Percentiles rank a stretch among this genome's conserved stretches.
These are phyloP conservation scores for Retiboletus flavoniger DNA, from an alignment of 1,284 basidiomycete genomes.

Conservation along the genomic window DNA sequence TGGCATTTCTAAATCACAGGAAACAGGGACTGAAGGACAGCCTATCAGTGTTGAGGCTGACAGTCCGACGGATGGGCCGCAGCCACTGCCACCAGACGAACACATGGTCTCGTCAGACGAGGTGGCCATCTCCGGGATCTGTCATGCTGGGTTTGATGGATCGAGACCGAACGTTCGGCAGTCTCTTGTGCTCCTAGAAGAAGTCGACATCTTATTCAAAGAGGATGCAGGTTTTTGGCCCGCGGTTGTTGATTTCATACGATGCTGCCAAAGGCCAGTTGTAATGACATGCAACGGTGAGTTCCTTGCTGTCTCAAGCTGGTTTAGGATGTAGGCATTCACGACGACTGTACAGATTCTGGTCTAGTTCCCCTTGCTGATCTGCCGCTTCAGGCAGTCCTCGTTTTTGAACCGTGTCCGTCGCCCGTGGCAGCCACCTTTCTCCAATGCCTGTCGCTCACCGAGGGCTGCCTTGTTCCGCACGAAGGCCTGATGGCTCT, in stretches of 20 bases:
- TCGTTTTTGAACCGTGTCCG: conserved; percentile 66
- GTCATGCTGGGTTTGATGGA: conserved; percentile 19
- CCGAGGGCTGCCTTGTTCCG: conserved; percentile 51
- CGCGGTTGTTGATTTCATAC: conserved; percentile 76
- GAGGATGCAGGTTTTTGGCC: conserved; percentile 94
- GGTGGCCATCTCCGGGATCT: neutral
- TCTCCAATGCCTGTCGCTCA: conserved; percentile 62
- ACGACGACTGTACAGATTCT: conserved; percentile 51
- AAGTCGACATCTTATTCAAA: conserved; percentile 91
- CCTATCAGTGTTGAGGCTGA: conserved; percentile 25
- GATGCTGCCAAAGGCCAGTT: conserved; percentile 80
- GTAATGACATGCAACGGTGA: conserved; percentile 91
- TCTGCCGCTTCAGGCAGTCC: conserved; percentile 75
- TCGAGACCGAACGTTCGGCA: conserved; percentile 52
- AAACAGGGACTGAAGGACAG: conserved; percentile 18
- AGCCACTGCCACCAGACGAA: conserved; percentile 1
- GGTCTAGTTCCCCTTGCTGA: conserved; percentile 66
- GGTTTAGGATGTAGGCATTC: conserved; percentile 6
- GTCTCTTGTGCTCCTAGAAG: conserved; percentile 92
- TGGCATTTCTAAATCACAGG: neutral
- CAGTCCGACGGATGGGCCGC: conserved; percentile 1
- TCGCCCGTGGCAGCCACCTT: conserved; percentile 64
- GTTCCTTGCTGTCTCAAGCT: conserved; percentile 28
- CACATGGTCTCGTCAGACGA: conserved; percentile 1
- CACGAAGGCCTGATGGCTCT: conserved; percentile 39